Evolutionary conservation across 352 stramenopile genomes (phyloP).

Genomic region (Pythium graminicola): DNA sequence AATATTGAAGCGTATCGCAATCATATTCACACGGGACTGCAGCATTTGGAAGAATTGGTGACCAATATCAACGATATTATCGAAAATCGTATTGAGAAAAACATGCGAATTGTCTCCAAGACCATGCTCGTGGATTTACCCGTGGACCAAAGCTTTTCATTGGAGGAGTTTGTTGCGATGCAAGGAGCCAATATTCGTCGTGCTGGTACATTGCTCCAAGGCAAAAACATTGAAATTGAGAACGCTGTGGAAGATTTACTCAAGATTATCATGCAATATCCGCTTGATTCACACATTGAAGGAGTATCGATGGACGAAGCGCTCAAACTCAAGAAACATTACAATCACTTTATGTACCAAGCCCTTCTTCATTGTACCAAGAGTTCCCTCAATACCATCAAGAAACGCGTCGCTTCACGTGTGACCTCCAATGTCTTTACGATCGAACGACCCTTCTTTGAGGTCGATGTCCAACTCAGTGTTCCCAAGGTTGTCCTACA

Average conservation of each 20-base stretch:
- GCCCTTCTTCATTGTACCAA: conserved; percentile 96
- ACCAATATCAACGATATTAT: conserved; percentile 99
- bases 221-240: conserved; percentile 98
- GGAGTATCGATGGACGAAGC: conserved; percentile 91
- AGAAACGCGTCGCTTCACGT: conserved; percentile 95
- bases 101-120: conserved; percentile 97
- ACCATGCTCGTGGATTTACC: conserved; percentile 96
- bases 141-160: conserved; percentile 94
- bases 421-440: conserved; percentile 85
- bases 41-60: conserved; percentile 96
- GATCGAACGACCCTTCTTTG: conserved; percentile 95
- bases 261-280: conserved; percentile 94
- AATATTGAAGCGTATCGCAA: conserved; percentile 98
- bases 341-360: conserved; percentile 99
- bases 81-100: conserved; percentile 98
- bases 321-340: conserved; percentile 96
- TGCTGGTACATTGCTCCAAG: conserved; percentile 90
- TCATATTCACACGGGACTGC: conserved; percentile 89
- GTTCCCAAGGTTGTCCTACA: conserved; percentile 91
- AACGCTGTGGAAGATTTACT: conserved; percentile 97
- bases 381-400: conserved; percentile 97
- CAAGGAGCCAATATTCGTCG: conserved; percentile 92
- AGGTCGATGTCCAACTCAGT: conserved; percentile 96
- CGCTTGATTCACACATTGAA: conserved; percentile 95
- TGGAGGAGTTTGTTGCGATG: conserved; percentile 98